Percentiles rank a stretch among this genome's conserved stretches.
These are phyloP conservation scores for Eucalyptus sp. DNA, from an alignment of 345 rosid species.

Conservation along the genomic window DNA sequence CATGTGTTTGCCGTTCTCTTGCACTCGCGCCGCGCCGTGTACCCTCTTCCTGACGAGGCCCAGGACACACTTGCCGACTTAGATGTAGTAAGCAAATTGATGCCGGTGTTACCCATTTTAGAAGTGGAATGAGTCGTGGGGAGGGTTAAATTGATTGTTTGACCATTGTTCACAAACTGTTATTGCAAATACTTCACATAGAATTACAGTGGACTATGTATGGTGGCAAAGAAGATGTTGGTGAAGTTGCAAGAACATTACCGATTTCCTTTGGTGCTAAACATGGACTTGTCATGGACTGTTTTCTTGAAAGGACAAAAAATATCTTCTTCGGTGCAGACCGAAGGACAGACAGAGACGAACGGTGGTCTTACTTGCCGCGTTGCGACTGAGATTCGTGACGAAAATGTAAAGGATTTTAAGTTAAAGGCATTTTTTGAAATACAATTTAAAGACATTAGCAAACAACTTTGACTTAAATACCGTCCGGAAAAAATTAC, in stretches of 20 bases:
- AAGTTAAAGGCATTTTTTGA: not conserved
- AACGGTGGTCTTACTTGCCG: not conserved
- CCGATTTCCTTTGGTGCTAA: not conserved
- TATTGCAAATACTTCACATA: not conserved
- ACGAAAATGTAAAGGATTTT: fast-evolving
- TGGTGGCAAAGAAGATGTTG: not conserved
- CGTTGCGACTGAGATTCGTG: not conserved
- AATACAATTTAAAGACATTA: too few species aligned
- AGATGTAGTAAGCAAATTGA: not conserved
- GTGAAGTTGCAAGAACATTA: not conserved
- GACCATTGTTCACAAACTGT: not conserved
- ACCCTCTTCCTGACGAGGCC: not conserved
- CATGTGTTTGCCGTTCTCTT: not conserved
- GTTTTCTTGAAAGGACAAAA: not conserved
- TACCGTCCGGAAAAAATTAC: fast-evolving
- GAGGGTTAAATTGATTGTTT: not conserved
- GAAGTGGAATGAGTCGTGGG: not conserved
- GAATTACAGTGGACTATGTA: not conserved
- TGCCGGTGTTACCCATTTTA: not conserved
- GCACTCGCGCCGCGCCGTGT: fast-evolving
- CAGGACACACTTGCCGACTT: not conserved
- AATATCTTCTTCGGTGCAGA: not conserved
- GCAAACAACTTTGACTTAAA: not conserved
- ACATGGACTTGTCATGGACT: not conserved
- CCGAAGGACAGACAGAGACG: not conserved